phyloP scores from a whole-genome alignment of 768 basidiomycete species.

The Trametes cinnabarina region DNA sequence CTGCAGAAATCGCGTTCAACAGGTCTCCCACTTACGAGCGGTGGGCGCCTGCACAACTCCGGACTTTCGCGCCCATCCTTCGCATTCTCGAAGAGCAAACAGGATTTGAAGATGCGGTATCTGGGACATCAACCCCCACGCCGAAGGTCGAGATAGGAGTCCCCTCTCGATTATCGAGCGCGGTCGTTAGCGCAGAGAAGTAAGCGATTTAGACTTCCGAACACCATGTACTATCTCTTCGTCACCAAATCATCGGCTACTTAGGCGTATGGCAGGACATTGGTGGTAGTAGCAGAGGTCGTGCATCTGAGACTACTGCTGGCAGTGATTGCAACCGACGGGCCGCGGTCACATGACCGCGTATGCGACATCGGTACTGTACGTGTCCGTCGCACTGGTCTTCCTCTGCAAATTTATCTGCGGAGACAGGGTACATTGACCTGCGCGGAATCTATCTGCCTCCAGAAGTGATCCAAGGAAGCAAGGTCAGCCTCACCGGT shows the following conservation, averaged over 20 bases:
- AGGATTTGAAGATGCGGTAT: not conserved
- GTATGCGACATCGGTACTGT: not conserved
- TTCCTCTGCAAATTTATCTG: too few relatives aligned
- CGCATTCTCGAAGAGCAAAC: slow-evolving; percentile 16
- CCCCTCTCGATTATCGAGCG: not conserved
- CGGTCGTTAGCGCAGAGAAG: not conserved
- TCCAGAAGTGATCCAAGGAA: too few relatives aligned
- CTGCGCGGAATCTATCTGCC: too few relatives aligned
- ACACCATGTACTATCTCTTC: too few relatives aligned
- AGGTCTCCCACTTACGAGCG: slow-evolving; percentile 49
- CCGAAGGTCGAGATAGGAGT: slow-evolving; percentile 15
- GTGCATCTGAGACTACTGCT: too few relatives aligned
- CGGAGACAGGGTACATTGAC: too few relatives aligned
- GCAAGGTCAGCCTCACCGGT: slow-evolving; percentile 2
- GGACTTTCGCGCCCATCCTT: slow-evolving; percentile 23
- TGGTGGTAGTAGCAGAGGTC: too few relatives aligned
- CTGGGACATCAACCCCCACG: slow-evolving; percentile 19
- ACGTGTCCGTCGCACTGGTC: too few relatives aligned
- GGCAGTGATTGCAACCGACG: too few relatives aligned
- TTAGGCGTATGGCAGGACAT: too few relatives aligned
- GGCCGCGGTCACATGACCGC: not conserved
- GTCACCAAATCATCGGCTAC: too few relatives aligned
- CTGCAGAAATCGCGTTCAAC: slow-evolving; percentile 66
- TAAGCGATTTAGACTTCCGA: not conserved
- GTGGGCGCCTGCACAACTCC: slow-evolving; percentile 53